phyloP scores from a whole-genome alignment of 140 eudicot species.

The Bidens hawaiensis region DNA sequence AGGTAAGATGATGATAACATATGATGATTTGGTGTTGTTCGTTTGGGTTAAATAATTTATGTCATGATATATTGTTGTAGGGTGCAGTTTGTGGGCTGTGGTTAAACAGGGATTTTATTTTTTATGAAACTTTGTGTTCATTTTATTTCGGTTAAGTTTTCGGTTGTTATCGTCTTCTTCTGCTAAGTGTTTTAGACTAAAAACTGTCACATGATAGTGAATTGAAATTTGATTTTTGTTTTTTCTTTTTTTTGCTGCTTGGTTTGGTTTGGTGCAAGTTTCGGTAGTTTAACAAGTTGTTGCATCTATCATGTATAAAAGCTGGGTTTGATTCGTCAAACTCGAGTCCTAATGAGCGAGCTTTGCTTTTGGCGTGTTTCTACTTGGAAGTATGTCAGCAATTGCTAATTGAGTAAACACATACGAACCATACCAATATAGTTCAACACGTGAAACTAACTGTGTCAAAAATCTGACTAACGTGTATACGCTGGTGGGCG shows the following conservation, averaged over 20 bases:
- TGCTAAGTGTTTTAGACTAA: too few species aligned
- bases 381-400: too few species aligned
- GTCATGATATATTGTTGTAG: conserved; percentile 27
- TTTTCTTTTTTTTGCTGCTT: neutral
- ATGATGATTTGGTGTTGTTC: conserved; percentile 11
- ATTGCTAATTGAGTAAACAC: neutral
- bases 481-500: too few species aligned
- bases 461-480: too few species aligned
- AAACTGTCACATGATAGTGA: neutral
- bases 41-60: conserved; percentile 14
- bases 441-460: neutral
- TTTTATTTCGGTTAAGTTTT: conserved; percentile 15
- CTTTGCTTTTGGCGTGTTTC: too few species aligned
- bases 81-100: conserved; percentile 25
- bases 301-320: neutral
- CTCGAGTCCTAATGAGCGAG: too few species aligned
- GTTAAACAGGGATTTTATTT: conserved; percentile 15
- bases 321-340: neutral
- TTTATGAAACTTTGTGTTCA: conserved; percentile 16
- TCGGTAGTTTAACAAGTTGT: neutral
- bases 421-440: neutral
- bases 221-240: neutral
- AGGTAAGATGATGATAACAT: conserved; percentile 7
- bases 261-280: neutral
- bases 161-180: too few species aligned